Base-by-base conservation (phyloP, 768 basidiomycete genomes). In the Calocybe gangraenosa region DNA sequence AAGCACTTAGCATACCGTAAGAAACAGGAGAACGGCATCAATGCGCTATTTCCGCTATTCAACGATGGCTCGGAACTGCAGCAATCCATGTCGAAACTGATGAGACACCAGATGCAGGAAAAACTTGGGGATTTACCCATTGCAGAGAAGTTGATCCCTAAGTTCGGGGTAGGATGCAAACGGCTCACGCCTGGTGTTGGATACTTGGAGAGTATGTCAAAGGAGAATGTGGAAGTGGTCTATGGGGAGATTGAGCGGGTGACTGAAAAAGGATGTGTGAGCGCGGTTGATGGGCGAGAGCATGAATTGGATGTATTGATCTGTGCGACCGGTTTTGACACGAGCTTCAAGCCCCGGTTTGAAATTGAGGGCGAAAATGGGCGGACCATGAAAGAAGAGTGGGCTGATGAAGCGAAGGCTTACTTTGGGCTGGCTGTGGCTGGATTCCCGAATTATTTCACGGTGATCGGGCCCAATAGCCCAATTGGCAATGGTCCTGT, bases 1-100 rank as follows among this genome's bases (percentile, higher is more conserved):
- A 70, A 65, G 36, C 73, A 68, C 47, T 60, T 69, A 34, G 55
- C 62, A 38, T 75, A 78, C 55, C 60, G 73, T 9, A 71, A 70
- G 30, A 57, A 54, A 20, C 46, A 75, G 3, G 74, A 79, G 48
- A 51, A 46, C 0, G 56, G 58, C 3, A 56, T 71, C 15, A 77
- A 73, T 47, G 58, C 60, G 17, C 15, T 68, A 14, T 62, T 57
- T 43, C 39, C 50, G 0, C 44, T 67, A 41, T 58, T 60, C 18
- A 52, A 72, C 13, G 53, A 56, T 13, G 63, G 64, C n/a, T 65
- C 62, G 2, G 56, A 53, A 0, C 52, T 62, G 37, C 74, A 76
- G 51, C 47, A 56, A 40, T 55, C 51, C 6, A 57, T 53, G 0
- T 58, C 48, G 1, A 49, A 42, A 7, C 50, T 43, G 5, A 61